Percentiles rank a stretch among this genome's conserved stretches.
phyloP scores from a whole-genome alignment of 768 basidiomycete species.

The Pulveroboletus ravenelii region DNA sequence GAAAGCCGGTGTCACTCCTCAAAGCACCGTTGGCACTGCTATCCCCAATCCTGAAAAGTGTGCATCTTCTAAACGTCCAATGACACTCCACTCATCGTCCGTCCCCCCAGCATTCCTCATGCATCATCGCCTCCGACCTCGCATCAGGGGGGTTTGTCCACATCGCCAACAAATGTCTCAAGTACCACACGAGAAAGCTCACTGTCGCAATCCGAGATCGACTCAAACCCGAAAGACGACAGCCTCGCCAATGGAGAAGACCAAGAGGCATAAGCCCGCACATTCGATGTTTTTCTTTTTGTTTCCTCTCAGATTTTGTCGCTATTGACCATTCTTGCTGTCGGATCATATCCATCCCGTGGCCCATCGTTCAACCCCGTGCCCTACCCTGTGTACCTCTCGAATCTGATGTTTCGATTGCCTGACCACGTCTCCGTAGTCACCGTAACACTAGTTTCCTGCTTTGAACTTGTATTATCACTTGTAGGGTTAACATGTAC shows the following conservation, averaged over 20 bases:
- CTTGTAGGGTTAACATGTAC: conserved; percentile 22
- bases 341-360: conserved; percentile 19
- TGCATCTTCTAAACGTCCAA: conserved; percentile 25
- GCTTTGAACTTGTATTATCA: conserved; percentile 29
- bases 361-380: conserved; percentile 12
- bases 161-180: conserved; percentile 69
- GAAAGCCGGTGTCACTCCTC: conserved; percentile 89
- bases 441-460: conserved; percentile 20
- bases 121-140: conserved; percentile 66
- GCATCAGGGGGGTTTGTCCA: conserved; percentile 53
- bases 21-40: conserved; percentile 87
- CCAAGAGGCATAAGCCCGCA: conserved; percentile 13
- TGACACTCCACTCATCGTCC: background rate
- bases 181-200: conserved; percentile 63
- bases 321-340: conserved; percentile 19
- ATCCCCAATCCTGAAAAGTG: conserved; percentile 98
- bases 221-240: conserved; percentile 17
- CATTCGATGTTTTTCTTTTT: conserved; percentile 1
- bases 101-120: conserved; percentile 71
- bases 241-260: conserved; percentile 8
- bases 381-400: conserved; percentile 6
- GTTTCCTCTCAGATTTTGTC: conserved; percentile 6
- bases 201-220: conserved; percentile 29
- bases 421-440: conserved; percentile 9
- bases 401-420: conserved; percentile 15